Evolutionary conservation across 306 rosid species (phyloP).

Genomic region (Cotoneaster glaucophyllus): DNA sequence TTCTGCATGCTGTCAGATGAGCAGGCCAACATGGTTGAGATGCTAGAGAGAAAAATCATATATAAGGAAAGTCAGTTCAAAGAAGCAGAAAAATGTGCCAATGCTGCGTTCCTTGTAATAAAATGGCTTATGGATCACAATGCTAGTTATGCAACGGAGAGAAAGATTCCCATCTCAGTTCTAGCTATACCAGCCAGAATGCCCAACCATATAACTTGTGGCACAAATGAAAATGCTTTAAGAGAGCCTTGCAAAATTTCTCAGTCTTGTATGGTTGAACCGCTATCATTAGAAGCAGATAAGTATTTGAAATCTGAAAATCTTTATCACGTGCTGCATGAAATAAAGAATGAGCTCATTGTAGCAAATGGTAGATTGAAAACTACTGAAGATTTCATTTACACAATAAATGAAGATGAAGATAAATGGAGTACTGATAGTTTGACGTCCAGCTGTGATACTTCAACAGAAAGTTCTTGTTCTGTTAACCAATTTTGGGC

Average conservation of each 20-base stretch:
- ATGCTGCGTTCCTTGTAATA: constrained; percentile 43
- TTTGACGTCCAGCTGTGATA: constrained; percentile 53
- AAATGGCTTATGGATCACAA: constrained; percentile 52
- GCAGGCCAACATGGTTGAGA: constrained; percentile 36
- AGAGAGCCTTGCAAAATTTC: constrained; percentile 29
- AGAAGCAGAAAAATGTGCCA: constrained; percentile 44
- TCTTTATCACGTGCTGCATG: constrained; percentile 28
- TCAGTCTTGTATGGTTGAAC: constrained; percentile 18
- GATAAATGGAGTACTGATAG: constrained; percentile 54
- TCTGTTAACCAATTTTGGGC: constrained; percentile 24
- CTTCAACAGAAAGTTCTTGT: constrained; percentile 40
- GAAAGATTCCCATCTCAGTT: constrained; percentile 23
- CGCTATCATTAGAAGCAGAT: constrained; percentile 17
- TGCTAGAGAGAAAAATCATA: constrained; percentile 38
- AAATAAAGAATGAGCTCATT: constrained; percentile 43
- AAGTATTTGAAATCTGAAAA: constrained; percentile 25
- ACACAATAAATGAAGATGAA: constrained; percentile 26
- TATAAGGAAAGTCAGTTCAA: constrained; percentile 34
- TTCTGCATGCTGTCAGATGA: constrained; percentile 38
- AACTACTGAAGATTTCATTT: constrained; percentile 37
- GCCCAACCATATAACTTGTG: constrained; percentile 22
- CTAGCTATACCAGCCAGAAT: constrained; percentile 23
- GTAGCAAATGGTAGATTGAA: constrained; percentile 44
- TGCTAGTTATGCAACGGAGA: constrained; percentile 18
- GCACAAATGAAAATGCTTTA: constrained; percentile 23